Base-by-base conservation (phyloP, 192 early-diverging fungal species). In the Pilaira anomala region DNA sequence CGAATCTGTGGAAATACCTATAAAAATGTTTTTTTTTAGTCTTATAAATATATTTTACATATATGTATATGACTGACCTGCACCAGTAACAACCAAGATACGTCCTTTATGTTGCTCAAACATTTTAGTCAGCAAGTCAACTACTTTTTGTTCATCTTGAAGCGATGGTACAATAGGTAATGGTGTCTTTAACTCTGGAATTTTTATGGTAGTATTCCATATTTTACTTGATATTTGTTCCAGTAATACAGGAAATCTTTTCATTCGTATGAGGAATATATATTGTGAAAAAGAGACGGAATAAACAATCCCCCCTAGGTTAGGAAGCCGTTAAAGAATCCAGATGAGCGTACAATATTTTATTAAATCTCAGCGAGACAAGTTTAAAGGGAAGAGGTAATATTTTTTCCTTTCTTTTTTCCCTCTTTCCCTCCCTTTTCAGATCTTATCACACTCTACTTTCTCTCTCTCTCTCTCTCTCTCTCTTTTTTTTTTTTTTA, bases 1-100 rank as follows among this genome's bases (percentile, higher is more conserved):
- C 0, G 82, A 87, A 48, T 84, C 80, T 11, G 86, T 87, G 19
- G 81, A 83, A 52, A 85, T 81, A 9, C 84, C 84, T 53, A 74
- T 66, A 57, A 18, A 24, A 19, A 28, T 19, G 21, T 50, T 45
- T 30, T 12, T 18, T 46, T 46, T 45, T 45, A 12, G 3, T 45
- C 3, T 45, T 45, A 45, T 3, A 16, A 45, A 45, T 12, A n/a
- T n/a, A 45, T 46, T 46, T 59, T 58, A 65, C n/a, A n/a, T n/a
- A n/a, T n/a, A n/a, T n/a, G n/a, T n/a, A n/a, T n/a, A n/a, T n/a
- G n/a, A n/a, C n/a, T n/a, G n/a, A n/a, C 81, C 79, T 52, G 83
- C 83, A 14, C 80, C 83, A 1, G 83, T 85, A 29, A 85, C 60
- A 12, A 83, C 76, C 1, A 78, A 49, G 14, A 82, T 36, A 22